These are phyloP conservation scores for Saccharomyces hybrid DNA, from an alignment of 1,139 yeast species.

Conservation along the genomic window DNA sequence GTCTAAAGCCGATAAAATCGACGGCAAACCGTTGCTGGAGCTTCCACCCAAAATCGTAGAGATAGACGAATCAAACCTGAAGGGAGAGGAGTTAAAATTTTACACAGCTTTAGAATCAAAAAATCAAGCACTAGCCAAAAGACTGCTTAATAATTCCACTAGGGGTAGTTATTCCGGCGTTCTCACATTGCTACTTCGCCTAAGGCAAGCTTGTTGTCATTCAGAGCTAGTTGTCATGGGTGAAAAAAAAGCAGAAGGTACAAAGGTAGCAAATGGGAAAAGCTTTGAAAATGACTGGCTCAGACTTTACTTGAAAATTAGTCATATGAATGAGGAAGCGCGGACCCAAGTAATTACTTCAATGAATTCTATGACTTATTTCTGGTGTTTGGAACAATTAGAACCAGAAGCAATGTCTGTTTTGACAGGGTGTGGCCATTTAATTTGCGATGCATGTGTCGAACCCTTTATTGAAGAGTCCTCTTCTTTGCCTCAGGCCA, in stretches of 20 bases:
- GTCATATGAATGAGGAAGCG: constrained; percentile 21
- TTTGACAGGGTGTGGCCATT: constrained; percentile 61
- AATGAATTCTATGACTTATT: constrained; percentile 41
- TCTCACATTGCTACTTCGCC: constrained; percentile 63
- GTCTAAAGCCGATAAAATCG: constrained; percentile 64
- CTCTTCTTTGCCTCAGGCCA: constrained; percentile 31
- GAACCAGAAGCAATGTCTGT: constrained; percentile 42
- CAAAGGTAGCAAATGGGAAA: constrained; percentile 27
- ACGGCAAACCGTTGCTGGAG: constrained; percentile 68
- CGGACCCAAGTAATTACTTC: constrained; percentile 28
- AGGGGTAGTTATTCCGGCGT: constrained; percentile 49
- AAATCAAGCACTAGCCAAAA: constrained; percentile 51
- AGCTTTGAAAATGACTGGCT: constrained; percentile 27
- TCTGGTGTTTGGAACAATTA: constrained; percentile 58
- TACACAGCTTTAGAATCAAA: constrained; percentile 53
- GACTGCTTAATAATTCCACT: constrained; percentile 30
- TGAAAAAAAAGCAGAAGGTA: constrained; percentile 36
- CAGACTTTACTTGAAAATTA: constrained; percentile 24
- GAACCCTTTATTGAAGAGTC: constrained; percentile 41
- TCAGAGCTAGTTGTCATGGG: constrained; percentile 67
- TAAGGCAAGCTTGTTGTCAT: constrained; percentile 91
- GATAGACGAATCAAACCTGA: constrained; percentile 46
- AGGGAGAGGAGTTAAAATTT: constrained; percentile 45
- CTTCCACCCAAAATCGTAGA: constrained; percentile 60
- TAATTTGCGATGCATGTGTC: constrained; percentile 56